phyloP scores from a whole-genome alignment of 305 asterid species.

The Fraxinus sp. region DNA sequence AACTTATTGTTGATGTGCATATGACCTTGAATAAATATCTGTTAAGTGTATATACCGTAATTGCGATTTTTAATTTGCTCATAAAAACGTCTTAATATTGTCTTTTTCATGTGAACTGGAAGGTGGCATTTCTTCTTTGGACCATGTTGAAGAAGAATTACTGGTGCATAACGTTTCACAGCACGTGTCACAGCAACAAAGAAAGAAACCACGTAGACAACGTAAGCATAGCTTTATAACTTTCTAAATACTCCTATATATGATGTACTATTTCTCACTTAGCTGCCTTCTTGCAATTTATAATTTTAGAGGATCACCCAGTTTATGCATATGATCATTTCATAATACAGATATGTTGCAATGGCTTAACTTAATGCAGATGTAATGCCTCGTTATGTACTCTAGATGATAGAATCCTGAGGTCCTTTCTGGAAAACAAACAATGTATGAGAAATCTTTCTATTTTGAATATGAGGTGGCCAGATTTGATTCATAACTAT shows the following conservation, averaged over 20 bases:
- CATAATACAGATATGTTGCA: background rate
- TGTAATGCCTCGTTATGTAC: background rate
- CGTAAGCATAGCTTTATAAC: conserved; percentile 47
- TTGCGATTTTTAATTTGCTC: conserved; percentile 10
- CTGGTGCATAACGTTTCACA: conserved; percentile 34
- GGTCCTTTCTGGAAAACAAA: background rate
- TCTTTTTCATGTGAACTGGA: conserved; percentile 31
- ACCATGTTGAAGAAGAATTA: conserved; percentile 31
- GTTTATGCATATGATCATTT: background rate
- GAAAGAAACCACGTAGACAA: conserved; percentile 48
- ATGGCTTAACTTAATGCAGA: background rate
- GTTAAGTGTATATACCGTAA: background rate
- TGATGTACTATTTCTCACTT: conserved; percentile 11
- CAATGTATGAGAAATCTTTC: background rate
- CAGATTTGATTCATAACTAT: conserved; percentile 1
- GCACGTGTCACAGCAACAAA: conserved; percentile 31
- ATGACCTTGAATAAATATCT: conserved; percentile 7
- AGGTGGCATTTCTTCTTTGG: conserved; percentile 41
- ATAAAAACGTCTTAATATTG: conserved; percentile 9
- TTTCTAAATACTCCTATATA: conserved; percentile 7
- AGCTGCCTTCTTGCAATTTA: background rate
- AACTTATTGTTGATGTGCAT: background rate
- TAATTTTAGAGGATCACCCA: background rate
- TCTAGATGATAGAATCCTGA: background rate
- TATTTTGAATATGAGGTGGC: background rate